A percentile compares a stretch with the other conserved stretches of the same genome.
These are phyloP conservation scores for Penicillium sp. DNA, from an alignment of 2,329 filamentous ascomycete species.

Conservation along the genomic window DNA sequence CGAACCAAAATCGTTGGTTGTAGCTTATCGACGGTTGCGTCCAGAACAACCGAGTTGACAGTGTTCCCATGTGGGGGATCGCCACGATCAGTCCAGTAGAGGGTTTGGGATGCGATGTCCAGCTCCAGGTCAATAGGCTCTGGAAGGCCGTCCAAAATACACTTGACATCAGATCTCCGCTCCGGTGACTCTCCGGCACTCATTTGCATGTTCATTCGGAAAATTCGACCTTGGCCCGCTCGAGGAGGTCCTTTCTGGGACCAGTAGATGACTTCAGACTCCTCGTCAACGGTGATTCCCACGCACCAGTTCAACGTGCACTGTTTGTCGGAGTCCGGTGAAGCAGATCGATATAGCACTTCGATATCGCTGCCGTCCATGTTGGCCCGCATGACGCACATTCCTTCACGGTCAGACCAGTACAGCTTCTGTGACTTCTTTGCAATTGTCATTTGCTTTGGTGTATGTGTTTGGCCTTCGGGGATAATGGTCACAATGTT, in stretches of 20 bases:
- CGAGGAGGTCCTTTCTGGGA: constrained; percentile 8
- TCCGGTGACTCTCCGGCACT: not conserved
- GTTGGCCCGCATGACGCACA: constrained; percentile 6
- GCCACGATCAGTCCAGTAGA: constrained; percentile 14
- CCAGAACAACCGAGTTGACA: constrained; percentile 1
- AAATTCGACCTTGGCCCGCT: constrained; percentile 3
- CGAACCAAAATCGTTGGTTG: constrained; percentile 11
- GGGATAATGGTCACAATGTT: constrained; percentile 7
- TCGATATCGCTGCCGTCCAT: constrained; percentile 9
- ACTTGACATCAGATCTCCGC: constrained; percentile 2
- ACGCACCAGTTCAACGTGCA: not conserved
- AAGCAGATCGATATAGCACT: not conserved
- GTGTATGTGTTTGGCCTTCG: constrained; percentile 2
- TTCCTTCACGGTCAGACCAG: constrained; percentile 12
- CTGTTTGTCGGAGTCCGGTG: not conserved
- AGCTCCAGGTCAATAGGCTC: constrained; percentile 13
- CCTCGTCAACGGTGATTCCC: constrained; percentile 6
- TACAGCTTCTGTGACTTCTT: constrained; percentile 4
- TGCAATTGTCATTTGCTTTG: constrained; percentile 6
- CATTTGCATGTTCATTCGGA: constrained; percentile 3
- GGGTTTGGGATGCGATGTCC: not conserved
- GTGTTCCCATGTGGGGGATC: constrained; percentile 8
- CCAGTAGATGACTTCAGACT: constrained; percentile 1
- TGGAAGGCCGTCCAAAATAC: constrained; percentile 5
- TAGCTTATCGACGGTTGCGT: not conserved